Evolutionary conservation across 2,329 filamentous ascomycete species (phyloP).

Genomic region (Xylariaceae sp.): DNA sequence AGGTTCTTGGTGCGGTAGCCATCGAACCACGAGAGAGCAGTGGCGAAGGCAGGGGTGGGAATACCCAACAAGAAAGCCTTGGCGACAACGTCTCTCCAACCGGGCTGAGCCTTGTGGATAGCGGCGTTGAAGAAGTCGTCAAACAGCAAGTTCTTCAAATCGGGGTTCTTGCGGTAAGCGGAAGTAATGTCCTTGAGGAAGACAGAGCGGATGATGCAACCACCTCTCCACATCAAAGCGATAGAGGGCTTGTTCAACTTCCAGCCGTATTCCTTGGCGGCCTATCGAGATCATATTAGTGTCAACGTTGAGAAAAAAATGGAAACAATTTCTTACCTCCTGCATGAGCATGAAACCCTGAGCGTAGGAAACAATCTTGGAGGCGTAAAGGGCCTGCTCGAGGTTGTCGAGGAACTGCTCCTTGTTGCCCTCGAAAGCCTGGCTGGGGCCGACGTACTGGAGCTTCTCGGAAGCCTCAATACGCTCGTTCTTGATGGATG

Average conservation of each 20-base stretch:
- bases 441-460: conserved; percentile 64
- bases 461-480: conserved; percentile 73
- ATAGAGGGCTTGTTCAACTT: conserved; percentile 99
- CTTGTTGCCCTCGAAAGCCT: conserved; percentile 84
- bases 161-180: conserved; percentile 88
- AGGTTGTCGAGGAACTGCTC: conserved; percentile 92
- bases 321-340: conserved; percentile 56
- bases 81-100: conserved; percentile 86
- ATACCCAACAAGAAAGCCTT: conserved; percentile 93
- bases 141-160: conserved; percentile 97
- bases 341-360: conserved; percentile 99
- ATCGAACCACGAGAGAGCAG: conserved; percentile 96
- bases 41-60: conserved; percentile 93
- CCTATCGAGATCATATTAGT: conserved; percentile 45
- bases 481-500: conserved; percentile 91
- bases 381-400: conserved; percentile 97
- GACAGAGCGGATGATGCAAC: conserved; percentile 99
- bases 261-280: conserved; percentile 93
- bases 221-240: conserved; percentile 99
- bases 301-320: not conserved
- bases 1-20: conserved; percentile 96
- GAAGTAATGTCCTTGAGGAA: conserved; percentile 99
- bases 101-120: conserved; percentile 90
- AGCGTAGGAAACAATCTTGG: conserved; percentile 99
- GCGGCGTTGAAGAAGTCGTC: conserved; percentile 99